Conservation (phyloP, 305 asterid genomes). For the Fraxinus velutina region DNA sequence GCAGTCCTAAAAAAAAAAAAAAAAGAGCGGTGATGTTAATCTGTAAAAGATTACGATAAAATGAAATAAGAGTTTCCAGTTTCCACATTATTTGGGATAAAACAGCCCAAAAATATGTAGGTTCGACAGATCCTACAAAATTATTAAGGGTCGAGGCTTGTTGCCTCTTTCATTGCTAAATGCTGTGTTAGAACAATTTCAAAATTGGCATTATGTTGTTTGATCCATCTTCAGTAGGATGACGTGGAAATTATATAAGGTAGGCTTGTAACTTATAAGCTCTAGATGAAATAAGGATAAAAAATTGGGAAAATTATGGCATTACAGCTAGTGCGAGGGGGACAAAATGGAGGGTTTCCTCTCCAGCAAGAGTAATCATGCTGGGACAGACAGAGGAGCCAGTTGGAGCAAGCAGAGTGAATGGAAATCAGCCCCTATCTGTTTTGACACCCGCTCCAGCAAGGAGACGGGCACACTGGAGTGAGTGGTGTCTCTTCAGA, state of each 20-base stretch:
- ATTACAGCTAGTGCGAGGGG: not conserved
- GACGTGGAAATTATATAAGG: not conserved
- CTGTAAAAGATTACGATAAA: not conserved
- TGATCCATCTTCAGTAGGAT: not conserved
- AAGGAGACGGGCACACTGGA: not conserved
- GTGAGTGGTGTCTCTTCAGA: not conserved
- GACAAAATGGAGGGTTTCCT: not conserved
- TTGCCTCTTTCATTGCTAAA: not conserved
- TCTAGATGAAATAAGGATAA: not conserved
- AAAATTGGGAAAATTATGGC: not conserved
- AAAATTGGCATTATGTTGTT: not conserved
- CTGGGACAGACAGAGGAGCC: not conserved
- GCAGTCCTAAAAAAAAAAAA: conserved; percentile 61
- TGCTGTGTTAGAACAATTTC: not conserved
- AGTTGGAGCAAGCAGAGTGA: not conserved
- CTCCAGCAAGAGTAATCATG: not conserved
- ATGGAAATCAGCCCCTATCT: not conserved
- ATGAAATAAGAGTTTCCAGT: not conserved
- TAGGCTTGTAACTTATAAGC: not conserved
- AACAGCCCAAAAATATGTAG: not conserved
- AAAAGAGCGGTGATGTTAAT: not conserved
- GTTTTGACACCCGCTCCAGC: not conserved
- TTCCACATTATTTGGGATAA: not conserved
- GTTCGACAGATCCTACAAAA: not conserved
- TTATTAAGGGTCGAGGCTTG: not conserved